Evolutionary conservation across 1,284 basidiomycete species (phyloP).

Genomic region (Irpex sp.): DNA sequence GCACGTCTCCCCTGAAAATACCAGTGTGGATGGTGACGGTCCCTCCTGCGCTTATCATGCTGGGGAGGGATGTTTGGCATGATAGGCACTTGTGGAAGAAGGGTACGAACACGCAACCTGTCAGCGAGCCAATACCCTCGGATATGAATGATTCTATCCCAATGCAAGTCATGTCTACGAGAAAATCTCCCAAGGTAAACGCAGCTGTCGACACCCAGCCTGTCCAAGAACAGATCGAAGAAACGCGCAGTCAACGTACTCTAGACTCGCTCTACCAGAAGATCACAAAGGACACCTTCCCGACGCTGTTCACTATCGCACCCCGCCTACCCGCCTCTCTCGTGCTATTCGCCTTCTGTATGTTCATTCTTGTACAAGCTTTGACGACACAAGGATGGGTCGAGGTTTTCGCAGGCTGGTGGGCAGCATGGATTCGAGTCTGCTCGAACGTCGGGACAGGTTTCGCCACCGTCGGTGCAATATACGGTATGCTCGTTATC

Average conservation of each 20-base stretch:
- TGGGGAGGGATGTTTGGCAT: slow-evolving; percentile 27
- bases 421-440: slow-evolving; percentile 40
- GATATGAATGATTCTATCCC: not conserved
- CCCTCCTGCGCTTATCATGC: slow-evolving; percentile 70
- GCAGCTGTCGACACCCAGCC: not conserved
- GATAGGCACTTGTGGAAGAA: slow-evolving; percentile 24
- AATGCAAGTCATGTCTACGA: not conserved
- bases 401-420: slow-evolving; percentile 78
- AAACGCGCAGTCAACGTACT: not conserved
- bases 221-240: not conserved
- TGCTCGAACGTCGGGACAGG: slow-evolving; percentile 30
- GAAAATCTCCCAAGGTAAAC: not conserved
- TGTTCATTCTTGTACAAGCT: slow-evolving; percentile 92
- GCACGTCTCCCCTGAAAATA: slow-evolving; percentile 43
- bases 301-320: slow-evolving; percentile 69
- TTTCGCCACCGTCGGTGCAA: slow-evolving; percentile 30
- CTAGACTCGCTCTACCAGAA: not conserved
- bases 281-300: slow-evolving; percentile 45
- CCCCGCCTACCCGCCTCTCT: slow-evolving; percentile 77
- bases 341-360: slow-evolving; percentile 90
- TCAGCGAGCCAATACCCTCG: not conserved
- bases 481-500: slow-evolving; percentile 44
- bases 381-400: slow-evolving; percentile 91
- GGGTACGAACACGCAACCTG: not conserved
- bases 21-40: slow-evolving; percentile 80